Percentiles rank a stretch among this genome's conserved stretches.
Conservation (phyloP, 306 rosid genomes). For the Aeschynomene evenia region DNA sequence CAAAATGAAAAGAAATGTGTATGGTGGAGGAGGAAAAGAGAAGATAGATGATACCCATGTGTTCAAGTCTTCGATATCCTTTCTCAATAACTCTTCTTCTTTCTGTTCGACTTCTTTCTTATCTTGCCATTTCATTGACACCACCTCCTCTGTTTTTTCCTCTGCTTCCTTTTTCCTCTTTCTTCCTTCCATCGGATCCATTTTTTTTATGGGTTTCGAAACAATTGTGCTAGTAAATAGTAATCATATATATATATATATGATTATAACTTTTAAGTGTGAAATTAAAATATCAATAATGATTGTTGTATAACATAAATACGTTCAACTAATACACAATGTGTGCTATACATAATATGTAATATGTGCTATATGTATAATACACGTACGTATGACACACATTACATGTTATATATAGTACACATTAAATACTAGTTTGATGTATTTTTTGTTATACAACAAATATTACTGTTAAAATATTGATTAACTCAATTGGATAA, state of each 20-base stretch:
- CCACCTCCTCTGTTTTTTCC: neutral
- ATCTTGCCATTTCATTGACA: slow-evolving; percentile 12
- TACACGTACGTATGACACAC: no score
- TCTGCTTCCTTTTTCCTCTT: slow-evolving; percentile 3
- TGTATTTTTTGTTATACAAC: no score
- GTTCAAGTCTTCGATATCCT: slow-evolving; percentile 27
- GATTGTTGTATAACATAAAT: no score
- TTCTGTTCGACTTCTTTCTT: slow-evolving; percentile 19
- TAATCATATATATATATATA: no score
- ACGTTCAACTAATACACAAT: no score
- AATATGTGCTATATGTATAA: no score
- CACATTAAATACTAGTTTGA: no score
- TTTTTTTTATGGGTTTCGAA: neutral
- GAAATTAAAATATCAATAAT: no score
- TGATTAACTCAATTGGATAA: neutral
- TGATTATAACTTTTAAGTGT: no score
- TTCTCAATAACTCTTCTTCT: slow-evolving; percentile 32
- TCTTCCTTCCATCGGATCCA: neutral
- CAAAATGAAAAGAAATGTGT: neutral
- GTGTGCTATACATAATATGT: no score
- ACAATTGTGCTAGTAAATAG: neutral
- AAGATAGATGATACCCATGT: slow-evolving; percentile 29
- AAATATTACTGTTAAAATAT: no score
- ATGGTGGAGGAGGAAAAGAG: neutral
- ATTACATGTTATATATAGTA: no score